Base-by-base conservation (phyloP, 129 eudicot genomes). In the Flaveria sonorensis region DNA sequence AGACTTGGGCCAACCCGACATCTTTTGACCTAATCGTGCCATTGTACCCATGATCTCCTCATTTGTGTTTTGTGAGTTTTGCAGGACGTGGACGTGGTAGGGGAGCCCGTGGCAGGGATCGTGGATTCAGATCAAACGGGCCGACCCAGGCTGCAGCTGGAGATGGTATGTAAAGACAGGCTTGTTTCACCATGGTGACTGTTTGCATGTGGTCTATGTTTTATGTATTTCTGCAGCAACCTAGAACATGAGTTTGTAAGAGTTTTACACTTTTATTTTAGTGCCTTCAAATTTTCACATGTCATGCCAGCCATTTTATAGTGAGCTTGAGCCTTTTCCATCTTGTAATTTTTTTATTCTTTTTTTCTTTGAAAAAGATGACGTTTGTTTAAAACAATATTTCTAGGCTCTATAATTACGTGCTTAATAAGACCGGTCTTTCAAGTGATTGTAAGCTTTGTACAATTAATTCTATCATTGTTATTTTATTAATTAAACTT, bases 1-100 rank as follows among this genome's bases (percentile, higher is more conserved):
- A 66, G 39, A 55, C 23, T 13, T 72, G 39, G 52, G 9, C 19
- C 3, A 32, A 28, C 53, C 43, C 24, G n/a, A 61, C 20, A 39
- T 64, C 24, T 16, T 52, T 20, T 7, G 26, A 39, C 21, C 13
- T 7, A 66, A 36, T 1, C n/a, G 2, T 10, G 72, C 20, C 11
- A 68, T 7, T 12, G 7, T 2, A 46, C 48, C n/a, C 6, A 26
- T 47, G 12, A 40, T 26, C 11, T 39, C 3, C n/a, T 48, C 53
- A 39, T 76, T 50, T 7, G 24, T 16, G 14, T 21, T 53, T 77
- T 68, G 59, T 40, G 57, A 21, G 19, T 7, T 71, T n/a, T 70
- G 80, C 81, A 89, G 97, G 97, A 15, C 92, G 95, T 83, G 97
- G 95, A 28, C 92, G 97, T 77, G 89, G 90, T 36, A 85, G 97